Conservation (phyloP, 2,329 filamentous ascomycete species). For the Beauveria caledonica region DNA sequence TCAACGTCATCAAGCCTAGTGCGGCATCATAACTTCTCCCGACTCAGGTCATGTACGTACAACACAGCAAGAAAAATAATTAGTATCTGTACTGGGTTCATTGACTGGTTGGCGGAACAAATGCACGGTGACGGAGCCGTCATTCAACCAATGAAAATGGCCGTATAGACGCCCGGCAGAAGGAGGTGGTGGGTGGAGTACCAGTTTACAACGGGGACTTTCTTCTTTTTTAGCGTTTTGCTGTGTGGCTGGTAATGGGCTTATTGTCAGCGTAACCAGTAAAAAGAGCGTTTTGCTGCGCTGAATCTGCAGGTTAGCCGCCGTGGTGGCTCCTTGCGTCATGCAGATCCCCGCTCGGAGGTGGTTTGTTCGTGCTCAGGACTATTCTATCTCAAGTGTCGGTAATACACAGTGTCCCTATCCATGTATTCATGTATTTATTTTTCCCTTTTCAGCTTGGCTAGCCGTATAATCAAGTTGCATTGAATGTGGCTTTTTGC, state of each 20-base stretch:
- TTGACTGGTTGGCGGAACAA: not conserved
- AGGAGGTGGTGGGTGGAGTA: not conserved
- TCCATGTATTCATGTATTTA: not conserved
- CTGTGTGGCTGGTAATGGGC: too few relatives aligned
- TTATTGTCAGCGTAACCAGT: too few relatives aligned
- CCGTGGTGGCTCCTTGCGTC: constrained; percentile 2
- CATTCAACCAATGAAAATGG: constrained; percentile 15
- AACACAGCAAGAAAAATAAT: not conserved
- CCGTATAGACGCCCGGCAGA: constrained; percentile 16
- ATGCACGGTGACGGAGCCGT: not conserved
- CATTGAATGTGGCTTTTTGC: constrained; percentile 2
- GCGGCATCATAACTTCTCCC: too few relatives aligned
- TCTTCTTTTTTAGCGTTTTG: not conserved
- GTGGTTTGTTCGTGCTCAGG: not conserved
- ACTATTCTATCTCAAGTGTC: too few relatives aligned
- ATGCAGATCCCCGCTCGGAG: not conserved
- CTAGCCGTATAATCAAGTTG: not conserved
- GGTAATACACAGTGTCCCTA: too few relatives aligned
- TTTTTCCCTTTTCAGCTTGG: not conserved
- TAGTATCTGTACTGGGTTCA: too few relatives aligned
- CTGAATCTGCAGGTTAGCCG: constrained; percentile 3
- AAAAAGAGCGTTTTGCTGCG: not conserved
- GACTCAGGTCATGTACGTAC: not conserved
- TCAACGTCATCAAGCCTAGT: too few relatives aligned
- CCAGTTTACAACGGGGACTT: not conserved